These are phyloP conservation scores for Sherardia arvensis DNA, from an alignment of 257 asterid species.

Conservation along the genomic window DNA sequence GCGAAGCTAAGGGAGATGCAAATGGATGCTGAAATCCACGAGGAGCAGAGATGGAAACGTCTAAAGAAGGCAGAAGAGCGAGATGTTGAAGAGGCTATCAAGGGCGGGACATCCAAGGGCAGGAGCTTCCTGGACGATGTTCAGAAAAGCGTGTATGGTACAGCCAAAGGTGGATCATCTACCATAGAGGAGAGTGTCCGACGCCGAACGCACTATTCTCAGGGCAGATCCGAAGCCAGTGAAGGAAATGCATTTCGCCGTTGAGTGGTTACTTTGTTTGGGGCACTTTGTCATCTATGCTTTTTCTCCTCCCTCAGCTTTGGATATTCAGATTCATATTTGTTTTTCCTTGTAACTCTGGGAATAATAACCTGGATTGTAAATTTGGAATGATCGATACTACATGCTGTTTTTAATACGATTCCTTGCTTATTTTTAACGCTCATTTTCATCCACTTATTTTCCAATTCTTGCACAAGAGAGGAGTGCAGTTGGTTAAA, in stretches of 20 bases:
- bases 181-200: conserved; percentile 97
- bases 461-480: too few relatives aligned
- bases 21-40: conserved; percentile 83
- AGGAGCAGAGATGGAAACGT: conserved; percentile 87
- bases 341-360: neutral
- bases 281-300: too few relatives aligned
- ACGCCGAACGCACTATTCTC: conserved; percentile 70
- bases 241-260: conserved; percentile 85
- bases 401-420: too few relatives aligned
- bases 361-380: too few relatives aligned
- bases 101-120: conserved; percentile 33
- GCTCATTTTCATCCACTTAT: too few relatives aligned
- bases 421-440: too few relatives aligned
- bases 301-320: too few relatives aligned
- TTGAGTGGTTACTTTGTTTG: conserved; percentile 1
- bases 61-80: conserved; percentile 74
- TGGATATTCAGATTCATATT: too few relatives aligned
- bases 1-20: conserved; percentile 86
- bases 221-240: conserved; percentile 48
- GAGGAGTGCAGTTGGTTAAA: too few relatives aligned
- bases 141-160: conserved; percentile 77
- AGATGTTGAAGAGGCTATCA: conserved; percentile 59
- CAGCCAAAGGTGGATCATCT: conserved; percentile 86
- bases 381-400: too few relatives aligned
- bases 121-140: conserved; percentile 71